phyloP scores from a whole-genome alignment of 768 basidiomycete genomes.

The Neoboletus brunneissimus region DNA sequence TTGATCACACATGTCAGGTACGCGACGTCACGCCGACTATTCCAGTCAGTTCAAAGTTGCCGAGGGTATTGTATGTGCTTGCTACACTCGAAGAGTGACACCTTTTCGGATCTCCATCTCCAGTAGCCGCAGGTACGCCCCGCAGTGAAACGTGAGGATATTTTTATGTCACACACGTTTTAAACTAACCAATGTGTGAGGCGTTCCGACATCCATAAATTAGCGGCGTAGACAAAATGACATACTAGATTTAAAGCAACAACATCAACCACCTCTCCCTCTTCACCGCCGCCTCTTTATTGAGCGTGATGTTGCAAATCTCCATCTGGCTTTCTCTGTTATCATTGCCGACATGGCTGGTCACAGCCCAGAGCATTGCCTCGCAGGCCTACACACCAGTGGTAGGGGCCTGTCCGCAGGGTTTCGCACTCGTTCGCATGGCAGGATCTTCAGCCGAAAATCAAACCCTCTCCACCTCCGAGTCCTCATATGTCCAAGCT shows the following conservation, averaged over 20 bases:
- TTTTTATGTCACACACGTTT: not conserved
- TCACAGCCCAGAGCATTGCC: conserved; percentile 22
- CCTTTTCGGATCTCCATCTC: not conserved
- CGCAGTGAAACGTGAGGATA: not conserved
- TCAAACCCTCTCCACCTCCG: conserved; percentile 37
- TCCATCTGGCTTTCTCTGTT: conserved; percentile 15
- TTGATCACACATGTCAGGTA: not conserved
- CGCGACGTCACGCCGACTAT: not conserved
- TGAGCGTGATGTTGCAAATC: not conserved
- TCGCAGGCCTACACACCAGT: conserved; percentile 27
- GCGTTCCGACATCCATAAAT: not conserved
- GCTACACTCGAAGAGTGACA: not conserved
- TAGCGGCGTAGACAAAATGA: not conserved
- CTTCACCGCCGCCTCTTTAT: not conserved
- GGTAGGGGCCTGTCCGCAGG: conserved; percentile 17
- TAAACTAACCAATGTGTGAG: not conserved
- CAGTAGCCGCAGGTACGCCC: not conserved
- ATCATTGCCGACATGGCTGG: conserved; percentile 2
- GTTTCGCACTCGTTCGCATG: conserved; percentile 31
- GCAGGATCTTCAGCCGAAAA: conserved; percentile 17
- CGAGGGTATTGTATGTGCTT: not conserved
- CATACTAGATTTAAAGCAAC: not conserved
- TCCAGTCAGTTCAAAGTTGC: not conserved
- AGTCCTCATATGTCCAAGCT: conserved; percentile 36
- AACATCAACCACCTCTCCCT: not conserved